phyloP scores from a whole-genome alignment of 345 rosid species.

The Trapa bicornis region DNA sequence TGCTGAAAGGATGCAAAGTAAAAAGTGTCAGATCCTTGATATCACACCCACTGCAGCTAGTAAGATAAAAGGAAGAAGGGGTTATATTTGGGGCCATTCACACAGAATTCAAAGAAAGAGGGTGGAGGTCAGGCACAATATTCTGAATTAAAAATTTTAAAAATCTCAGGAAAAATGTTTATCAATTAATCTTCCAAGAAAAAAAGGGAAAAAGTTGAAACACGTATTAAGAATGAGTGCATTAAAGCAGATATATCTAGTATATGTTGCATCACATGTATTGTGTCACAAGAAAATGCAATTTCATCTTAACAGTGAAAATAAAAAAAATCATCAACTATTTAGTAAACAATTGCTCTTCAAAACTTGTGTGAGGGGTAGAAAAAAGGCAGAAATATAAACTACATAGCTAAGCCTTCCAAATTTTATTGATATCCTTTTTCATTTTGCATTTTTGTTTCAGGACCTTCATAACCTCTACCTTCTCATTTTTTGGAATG shows the following conservation, averaged over 20 bases:
- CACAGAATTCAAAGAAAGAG: neutral
- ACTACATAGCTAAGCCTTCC: neutral
- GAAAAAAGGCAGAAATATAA: no score
- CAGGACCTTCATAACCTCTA: neutral
- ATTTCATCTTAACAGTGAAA: neutral
- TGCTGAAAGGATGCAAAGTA: constrained; percentile 33
- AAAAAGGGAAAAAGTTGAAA: neutral
- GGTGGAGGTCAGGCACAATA: no score
- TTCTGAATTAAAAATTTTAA: no score
- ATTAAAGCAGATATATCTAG: neutral
- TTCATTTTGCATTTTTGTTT: neutral
- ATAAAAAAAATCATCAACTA: neutral
- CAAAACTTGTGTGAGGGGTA: no score
- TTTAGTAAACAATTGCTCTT: no score
- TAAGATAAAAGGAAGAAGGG: neutral
- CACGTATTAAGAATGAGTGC: neutral
- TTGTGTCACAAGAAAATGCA: neutral
- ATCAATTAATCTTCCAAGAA: neutral
- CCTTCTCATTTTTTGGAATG: neutral
- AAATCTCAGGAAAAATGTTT: no score
- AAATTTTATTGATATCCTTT: neutral
- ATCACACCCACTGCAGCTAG: neutral
- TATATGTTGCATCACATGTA: neutral
- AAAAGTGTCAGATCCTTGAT: constrained; percentile 1
- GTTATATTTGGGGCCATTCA: neutral